Conservation (phyloP, 441 rosid species). For the Rhodomyrtus psidioides region DNA sequence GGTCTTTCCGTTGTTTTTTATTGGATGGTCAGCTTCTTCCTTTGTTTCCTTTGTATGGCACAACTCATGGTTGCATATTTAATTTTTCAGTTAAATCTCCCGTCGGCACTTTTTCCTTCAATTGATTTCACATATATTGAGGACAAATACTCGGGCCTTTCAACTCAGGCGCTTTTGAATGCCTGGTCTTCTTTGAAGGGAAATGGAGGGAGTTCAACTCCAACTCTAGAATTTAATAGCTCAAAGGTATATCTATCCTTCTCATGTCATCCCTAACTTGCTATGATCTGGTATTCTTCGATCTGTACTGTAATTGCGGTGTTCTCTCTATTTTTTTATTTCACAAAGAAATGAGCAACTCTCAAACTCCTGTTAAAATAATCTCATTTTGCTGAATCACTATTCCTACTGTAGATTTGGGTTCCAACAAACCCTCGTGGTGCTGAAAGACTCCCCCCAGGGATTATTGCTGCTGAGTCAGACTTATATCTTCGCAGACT, state of each 20-base stretch:
- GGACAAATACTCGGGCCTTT: slow-evolving; percentile 74
- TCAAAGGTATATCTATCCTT: slow-evolving; percentile 33
- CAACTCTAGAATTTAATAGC: slow-evolving; percentile 17
- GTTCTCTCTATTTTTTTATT: background rate
- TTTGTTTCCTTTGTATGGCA: background rate
- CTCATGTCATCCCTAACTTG: background rate
- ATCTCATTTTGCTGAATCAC: slow-evolving; percentile 3
- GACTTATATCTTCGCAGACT: slow-evolving; percentile 73
- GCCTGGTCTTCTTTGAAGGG: slow-evolving; percentile 63
- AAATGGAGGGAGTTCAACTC: slow-evolving; percentile 17
- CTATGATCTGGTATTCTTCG: background rate
- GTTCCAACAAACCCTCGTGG: slow-evolving; percentile 88
- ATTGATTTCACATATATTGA: slow-evolving; percentile 71
- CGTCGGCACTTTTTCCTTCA: slow-evolving; percentile 73
- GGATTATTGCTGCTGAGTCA: slow-evolving; percentile 64
- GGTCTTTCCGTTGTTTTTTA: background rate
- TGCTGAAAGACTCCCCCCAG: slow-evolving; percentile 91
- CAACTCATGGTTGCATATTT: slow-evolving; percentile 16
- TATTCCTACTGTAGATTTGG: slow-evolving; percentile 64
- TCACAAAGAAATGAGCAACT: background rate
- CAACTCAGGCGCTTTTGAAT: slow-evolving; percentile 51
- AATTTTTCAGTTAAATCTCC: slow-evolving; percentile 81
- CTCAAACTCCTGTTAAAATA: background rate
- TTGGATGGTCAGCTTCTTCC: slow-evolving; percentile 1
- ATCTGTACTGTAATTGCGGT: background rate